Evolutionary conservation across 257 asterid genomes (phyloP), one percentile per base, ranked within the genome.

Genomic region (Nicotiana undulata): DNA sequence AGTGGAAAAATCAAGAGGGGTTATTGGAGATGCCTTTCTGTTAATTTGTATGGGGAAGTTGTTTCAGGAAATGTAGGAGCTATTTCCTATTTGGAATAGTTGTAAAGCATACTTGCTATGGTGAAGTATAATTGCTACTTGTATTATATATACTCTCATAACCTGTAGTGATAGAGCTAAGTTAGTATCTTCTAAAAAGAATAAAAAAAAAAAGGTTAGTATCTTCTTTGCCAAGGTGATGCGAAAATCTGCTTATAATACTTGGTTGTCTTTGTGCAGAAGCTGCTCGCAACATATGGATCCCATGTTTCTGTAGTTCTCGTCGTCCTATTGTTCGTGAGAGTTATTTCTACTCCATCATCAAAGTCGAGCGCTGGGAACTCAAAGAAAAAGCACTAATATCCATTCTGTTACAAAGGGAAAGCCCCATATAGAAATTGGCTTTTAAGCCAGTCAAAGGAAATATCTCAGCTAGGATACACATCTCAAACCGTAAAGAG

Each of bases 241-340:
- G 3, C 18, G 20, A 11, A 4, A 6, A 40, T 68, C 56, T n/a
- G 18, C 1, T 68, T 40, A 11, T 68, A 40, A 68, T 68, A 28
- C 31, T 64, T 65, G 51, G 51, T 29, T 75, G 18, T 63, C 40
- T 60, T 40, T 80, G 13, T 86, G 86, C 97, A 92, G 97, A 87
- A 80, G 84, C 75, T 92, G 80, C 56, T 88, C 77, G 86, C 72
- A 4, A 84, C 81, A 26, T 88, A 92, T 67, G 86, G 93, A 16
- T 89, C 92, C 18, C 95, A 87, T 79, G 46, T 90, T 80, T 87
- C 90, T 12, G 94, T 85, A 65, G 59, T 80, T 78, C 85, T 89
- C 56, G 7, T 88, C 18, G 44, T 92, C 80, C 12, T 65, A 75
- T 74, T 86, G 4, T 88, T 92, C 34, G 88, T 82, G 12, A 83